These are phyloP conservation scores for Fraxinus floribunda DNA, from an alignment of 305 asterid species.

Conservation along the genomic window DNA sequence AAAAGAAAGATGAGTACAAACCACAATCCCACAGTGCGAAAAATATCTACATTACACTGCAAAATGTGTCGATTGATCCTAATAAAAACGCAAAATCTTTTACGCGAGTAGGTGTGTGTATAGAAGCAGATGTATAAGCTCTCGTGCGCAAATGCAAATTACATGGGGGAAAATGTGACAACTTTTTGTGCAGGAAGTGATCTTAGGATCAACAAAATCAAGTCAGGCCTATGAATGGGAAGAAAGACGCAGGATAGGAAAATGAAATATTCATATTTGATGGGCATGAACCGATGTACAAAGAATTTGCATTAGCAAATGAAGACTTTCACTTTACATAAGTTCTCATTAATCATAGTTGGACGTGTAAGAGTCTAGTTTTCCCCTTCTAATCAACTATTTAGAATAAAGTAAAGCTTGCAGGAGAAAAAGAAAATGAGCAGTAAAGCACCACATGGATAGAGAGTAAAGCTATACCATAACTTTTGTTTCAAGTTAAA, in stretches of 20 bases:
- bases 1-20: not conserved
- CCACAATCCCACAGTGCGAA: not conserved
- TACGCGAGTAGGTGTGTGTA: not conserved
- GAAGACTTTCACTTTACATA: not conserved
- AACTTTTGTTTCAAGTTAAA: conserved; percentile 23
- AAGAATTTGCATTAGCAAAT: not conserved
- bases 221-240: not conserved
- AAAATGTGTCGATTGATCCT: not conserved
- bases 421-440: conserved; percentile 27
- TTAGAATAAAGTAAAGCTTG: conserved; percentile 21
- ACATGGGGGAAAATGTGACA: not conserved
- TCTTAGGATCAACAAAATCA: not conserved
- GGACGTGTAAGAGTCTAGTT: not conserved
- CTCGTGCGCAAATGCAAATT: not conserved
- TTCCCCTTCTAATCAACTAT: not conserved
- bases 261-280: not conserved
- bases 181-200: not conserved
- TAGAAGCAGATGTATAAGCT: not conserved
- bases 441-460: conserved; percentile 27
- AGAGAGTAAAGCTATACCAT: conserved; percentile 26
- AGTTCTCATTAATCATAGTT: not conserved
- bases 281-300: not conserved
- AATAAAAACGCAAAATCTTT: not conserved
- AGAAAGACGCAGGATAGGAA: not conserved
- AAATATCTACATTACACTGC: not conserved